phyloP scores from a whole-genome alignment of 164 flowering plant species.

The Hamamelis virginiana region DNA sequence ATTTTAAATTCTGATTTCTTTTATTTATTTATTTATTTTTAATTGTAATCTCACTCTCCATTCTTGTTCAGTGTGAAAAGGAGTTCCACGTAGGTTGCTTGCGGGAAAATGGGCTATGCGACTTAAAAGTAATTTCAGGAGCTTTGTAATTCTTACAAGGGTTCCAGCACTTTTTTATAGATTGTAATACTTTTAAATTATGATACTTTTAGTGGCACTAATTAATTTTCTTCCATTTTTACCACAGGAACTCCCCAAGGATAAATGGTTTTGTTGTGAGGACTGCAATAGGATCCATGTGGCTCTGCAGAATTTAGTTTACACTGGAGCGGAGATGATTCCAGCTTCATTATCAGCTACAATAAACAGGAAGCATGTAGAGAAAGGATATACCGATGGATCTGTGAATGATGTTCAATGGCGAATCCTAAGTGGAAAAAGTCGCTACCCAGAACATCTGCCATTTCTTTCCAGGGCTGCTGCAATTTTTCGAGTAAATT shows the following conservation, averaged over 20 bases:
- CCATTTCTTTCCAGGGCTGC: constrained; percentile 73
- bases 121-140: constrained; percentile 58
- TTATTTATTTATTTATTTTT: too few relatives aligned
- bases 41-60: constrained; percentile 11
- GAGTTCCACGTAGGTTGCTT: constrained; percentile 91
- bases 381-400: constrained; percentile 39
- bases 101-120: constrained; percentile 61
- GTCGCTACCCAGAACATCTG: constrained; percentile 50
- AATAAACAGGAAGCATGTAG: constrained; percentile 47
- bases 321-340: constrained; percentile 44
- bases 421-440: constrained; percentile 76
- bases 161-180: constrained; percentile 9
- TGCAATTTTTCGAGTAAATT: constrained; percentile 79
- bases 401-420: constrained; percentile 46
- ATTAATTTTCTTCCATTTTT: not conserved
- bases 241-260: constrained; percentile 75
- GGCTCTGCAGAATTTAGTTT: constrained; percentile 43
- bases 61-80: constrained; percentile 75
- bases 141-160: not conserved
- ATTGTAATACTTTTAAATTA: not conserved
- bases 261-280: constrained; percentile 83
- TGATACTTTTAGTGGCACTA: not conserved
- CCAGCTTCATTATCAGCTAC: constrained; percentile 39
- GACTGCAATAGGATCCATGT: constrained; percentile 62
- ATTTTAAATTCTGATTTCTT: not conserved